Percentiles rank a stretch among this genome's conserved stretches.
These are phyloP conservation scores for Neurospora sp. DNA, from an alignment of 2,329 filamentous ascomycete genomes.

Conservation along the genomic window DNA sequence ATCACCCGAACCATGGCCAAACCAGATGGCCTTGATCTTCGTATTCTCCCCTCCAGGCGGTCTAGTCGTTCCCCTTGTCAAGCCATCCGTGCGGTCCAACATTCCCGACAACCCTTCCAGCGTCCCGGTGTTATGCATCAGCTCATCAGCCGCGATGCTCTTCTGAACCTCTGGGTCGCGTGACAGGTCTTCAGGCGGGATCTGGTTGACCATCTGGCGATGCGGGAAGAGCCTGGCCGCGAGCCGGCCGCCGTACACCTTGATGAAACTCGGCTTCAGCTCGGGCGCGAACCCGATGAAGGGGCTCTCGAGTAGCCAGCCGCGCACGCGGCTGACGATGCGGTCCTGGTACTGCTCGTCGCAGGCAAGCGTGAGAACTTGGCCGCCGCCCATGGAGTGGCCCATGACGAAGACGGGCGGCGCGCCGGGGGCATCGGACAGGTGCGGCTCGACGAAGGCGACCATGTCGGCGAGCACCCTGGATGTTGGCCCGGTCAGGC, in stretches of 20 bases:
- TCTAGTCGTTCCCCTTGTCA: conserved; percentile 47
- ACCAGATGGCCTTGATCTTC: conserved; percentile 40
- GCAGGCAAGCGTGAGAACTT: conserved; percentile 54
- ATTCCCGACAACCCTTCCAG: conserved; percentile 69
- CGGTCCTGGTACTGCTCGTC: conserved; percentile 37
- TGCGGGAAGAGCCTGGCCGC: conserved; percentile 58
- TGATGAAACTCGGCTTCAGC: conserved; percentile 52
- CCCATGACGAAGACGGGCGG: conserved; percentile 75
- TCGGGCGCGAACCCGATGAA: conserved; percentile 63
- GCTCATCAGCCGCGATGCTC: conserved; percentile 51
- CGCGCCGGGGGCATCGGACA: conserved; percentile 30
- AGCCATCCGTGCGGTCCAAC: conserved; percentile 58
- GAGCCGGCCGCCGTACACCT: conserved; percentile 55
- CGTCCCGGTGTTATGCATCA: conserved; percentile 78
- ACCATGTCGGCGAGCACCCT: conserved; percentile 70
- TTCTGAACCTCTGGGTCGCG: conserved; percentile 56
- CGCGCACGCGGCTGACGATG: conserved; percentile 51
- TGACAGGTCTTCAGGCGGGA: conserved; percentile 54
- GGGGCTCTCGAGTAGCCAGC: conserved; percentile 68
- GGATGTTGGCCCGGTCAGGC: conserved; percentile 63
- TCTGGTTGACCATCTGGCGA: conserved; percentile 53
- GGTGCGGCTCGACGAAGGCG: conserved; percentile 56
- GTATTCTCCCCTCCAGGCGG: conserved; percentile 10
- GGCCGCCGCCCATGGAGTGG: conserved; percentile 82
- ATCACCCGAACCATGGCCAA: conserved; percentile 71